A percentile compares a stretch with the other conserved stretches of the same genome.
phyloP scores from a whole-genome alignment of 352 stramenopile species.

The Pythium coloratum region DNA sequence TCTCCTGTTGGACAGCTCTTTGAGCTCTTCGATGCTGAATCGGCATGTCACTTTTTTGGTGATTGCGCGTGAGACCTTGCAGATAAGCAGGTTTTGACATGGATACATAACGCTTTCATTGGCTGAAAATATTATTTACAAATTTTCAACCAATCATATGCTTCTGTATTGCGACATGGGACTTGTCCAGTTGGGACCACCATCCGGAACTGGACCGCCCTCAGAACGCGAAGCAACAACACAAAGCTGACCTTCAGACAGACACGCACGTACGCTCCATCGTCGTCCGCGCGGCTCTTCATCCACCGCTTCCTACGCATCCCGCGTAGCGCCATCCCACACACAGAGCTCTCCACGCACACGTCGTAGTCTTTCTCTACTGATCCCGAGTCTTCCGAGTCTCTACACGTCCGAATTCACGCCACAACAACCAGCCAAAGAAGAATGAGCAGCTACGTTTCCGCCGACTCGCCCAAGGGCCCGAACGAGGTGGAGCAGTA shows the following conservation, averaged over 20 bases:
- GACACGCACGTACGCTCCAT: background rate
- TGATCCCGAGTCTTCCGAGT: background rate
- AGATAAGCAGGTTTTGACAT: slow-evolving; percentile 24
- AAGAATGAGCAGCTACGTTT: slow-evolving; percentile 30
- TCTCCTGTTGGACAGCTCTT: background rate
- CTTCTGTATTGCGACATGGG: slow-evolving; percentile 13
- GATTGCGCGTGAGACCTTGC: slow-evolving; percentile 12
- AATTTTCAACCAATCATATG: slow-evolving; percentile 7
- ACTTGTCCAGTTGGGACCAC: slow-evolving; percentile 8
- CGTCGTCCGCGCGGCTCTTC: background rate
- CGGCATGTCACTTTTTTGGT: background rate
- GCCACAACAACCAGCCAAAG: background rate
- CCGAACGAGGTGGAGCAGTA: slow-evolving; percentile 30
- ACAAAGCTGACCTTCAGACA: background rate
- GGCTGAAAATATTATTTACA: slow-evolving; percentile 1
- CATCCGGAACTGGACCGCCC: slow-evolving; percentile 10
- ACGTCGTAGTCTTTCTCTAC: background rate
- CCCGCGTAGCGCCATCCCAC: background rate
- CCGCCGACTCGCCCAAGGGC: slow-evolving; percentile 33
- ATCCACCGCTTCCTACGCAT: background rate
- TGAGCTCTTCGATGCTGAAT: background rate
- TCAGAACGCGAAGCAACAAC: slow-evolving; percentile 24
- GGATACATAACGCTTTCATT: slow-evolving; percentile 21
- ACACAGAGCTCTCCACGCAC: background rate
- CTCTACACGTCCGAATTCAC: background rate